Evolutionary conservation across 805 yeast species (phyloP).

Genomic region (Helenozyma rhizophorensis): DNA sequence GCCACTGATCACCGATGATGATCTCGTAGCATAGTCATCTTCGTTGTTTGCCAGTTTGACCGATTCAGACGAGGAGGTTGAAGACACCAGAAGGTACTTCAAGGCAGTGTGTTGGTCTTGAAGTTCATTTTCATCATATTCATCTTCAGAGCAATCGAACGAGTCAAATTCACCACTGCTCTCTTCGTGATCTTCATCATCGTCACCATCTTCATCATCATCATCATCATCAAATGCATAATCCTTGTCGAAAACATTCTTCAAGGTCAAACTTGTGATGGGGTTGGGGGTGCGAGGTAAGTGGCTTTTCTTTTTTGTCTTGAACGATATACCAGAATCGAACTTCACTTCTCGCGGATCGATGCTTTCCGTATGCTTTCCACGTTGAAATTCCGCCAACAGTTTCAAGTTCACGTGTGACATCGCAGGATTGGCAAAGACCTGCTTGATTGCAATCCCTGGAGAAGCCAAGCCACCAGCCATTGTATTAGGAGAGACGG

Average conservation of each 20-base stretch:
- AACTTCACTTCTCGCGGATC: conserved; percentile 19
- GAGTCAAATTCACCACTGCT: conserved; percentile 9
- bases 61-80: conserved; percentile 16
- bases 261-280: conserved; percentile 27
- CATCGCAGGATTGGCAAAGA: conserved; percentile 43
- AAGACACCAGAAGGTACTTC: conserved; percentile 17
- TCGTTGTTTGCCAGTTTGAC: conserved; percentile 15
- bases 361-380: conserved; percentile 9
- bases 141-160: conserved; percentile 19
- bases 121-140: conserved; percentile 8
- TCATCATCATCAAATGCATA: conserved; percentile 9
- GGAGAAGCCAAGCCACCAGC: conserved; percentile 12
- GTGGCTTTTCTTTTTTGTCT: conserved; percentile 4
- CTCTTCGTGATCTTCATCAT: conserved; percentile 13
- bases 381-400: conserved; percentile 11
- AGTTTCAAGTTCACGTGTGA: conserved; percentile 15
- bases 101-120: conserved; percentile 8
- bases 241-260: conserved; percentile 21
- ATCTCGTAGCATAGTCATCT: conserved; percentile 32
- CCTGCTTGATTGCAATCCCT: conserved; percentile 33
- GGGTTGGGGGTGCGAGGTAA: conserved; percentile 43
- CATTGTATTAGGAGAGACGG: conserved; percentile 7
- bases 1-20: conserved; percentile 37
- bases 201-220: conserved; percentile 11
- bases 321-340: conserved; percentile 7